phyloP scores from a whole-genome alignment of 2,329 filamentous ascomycete species.

The Fusarium drepaniforme region DNA sequence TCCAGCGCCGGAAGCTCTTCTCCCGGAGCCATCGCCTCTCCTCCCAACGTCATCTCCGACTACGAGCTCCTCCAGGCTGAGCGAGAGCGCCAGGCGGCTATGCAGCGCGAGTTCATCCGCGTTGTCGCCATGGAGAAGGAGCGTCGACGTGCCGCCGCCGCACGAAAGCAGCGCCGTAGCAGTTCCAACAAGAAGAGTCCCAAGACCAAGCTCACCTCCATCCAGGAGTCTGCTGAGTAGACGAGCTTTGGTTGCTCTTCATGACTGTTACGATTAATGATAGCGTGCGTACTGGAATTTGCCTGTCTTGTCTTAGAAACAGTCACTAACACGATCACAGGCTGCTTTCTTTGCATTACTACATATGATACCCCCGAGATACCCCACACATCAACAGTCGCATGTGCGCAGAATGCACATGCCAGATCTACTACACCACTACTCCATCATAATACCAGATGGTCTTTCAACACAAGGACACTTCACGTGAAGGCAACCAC shows the following conservation, averaged over 20 bases:
- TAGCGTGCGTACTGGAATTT: slow-evolving; percentile 38
- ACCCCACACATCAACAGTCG: slow-evolving; percentile 35
- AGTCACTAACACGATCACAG: slow-evolving; percentile 37
- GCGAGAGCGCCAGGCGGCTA: slow-evolving; percentile 59
- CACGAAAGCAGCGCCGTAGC: slow-evolving; percentile 53
- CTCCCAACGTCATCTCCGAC: slow-evolving; percentile 56
- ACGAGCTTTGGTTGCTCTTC: slow-evolving; percentile 39
- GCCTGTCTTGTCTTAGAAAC: background rate
- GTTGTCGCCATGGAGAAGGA: slow-evolving; percentile 68
- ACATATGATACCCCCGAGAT: slow-evolving; percentile 40
- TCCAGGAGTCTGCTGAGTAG: slow-evolving; percentile 61
- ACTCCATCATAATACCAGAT: slow-evolving; percentile 29
- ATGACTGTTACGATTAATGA: slow-evolving; percentile 46
- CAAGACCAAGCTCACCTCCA: slow-evolving; percentile 61
- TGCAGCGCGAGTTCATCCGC: slow-evolving; percentile 66
- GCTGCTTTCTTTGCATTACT: slow-evolving; percentile 40
- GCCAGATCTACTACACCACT: slow-evolving; percentile 34
- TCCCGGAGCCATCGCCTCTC: slow-evolving; percentile 48
- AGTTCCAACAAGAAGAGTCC: slow-evolving; percentile 62
- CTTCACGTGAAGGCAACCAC: slow-evolving; percentile 19
- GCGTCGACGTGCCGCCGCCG: slow-evolving; percentile 56
- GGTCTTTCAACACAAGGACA: slow-evolving; percentile 7
- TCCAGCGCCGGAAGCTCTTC: slow-evolving; percentile 59
- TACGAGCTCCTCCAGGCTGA: slow-evolving; percentile 64
- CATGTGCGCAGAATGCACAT: slow-evolving; percentile 42